A percentile compares a stretch with the other conserved stretches of the same genome.
Evolutionary conservation across 2,329 filamentous ascomycete genomes (phyloP).

Genomic region (Sphaerostilbella broomeana): DNA sequence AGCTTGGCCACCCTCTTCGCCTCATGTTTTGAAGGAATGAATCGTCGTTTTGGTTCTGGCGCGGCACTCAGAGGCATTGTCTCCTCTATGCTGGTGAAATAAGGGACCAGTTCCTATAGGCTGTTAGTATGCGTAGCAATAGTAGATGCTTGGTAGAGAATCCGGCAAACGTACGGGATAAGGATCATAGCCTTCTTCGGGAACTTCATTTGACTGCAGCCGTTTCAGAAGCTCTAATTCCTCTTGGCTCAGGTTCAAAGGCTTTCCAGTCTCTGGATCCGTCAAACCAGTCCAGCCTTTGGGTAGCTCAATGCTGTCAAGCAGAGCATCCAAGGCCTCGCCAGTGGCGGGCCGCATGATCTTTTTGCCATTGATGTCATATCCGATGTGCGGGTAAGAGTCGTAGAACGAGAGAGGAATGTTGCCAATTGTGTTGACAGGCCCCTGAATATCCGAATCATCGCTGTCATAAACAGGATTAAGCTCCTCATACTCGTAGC

Average conservation of each 20-base stretch:
- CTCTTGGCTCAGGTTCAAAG: constrained; percentile 76
- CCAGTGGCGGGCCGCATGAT: constrained; percentile 94
- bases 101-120: constrained; percentile 72
- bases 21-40: constrained; percentile 94
- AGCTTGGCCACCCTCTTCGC: constrained; percentile 95
- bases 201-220: constrained; percentile 81
- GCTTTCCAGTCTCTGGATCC: constrained; percentile 89
- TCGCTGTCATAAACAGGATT: constrained; percentile 95
- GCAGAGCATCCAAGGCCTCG: constrained; percentile 82
- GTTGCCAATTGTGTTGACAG: constrained; percentile 86
- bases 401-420: constrained; percentile 96
- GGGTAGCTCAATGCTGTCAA: constrained; percentile 94
- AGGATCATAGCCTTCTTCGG: constrained; percentile 83
- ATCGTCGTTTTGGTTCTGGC: constrained; percentile 91
- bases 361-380: constrained; percentile 97
- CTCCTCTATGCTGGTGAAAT: constrained; percentile 85
- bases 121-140: too few species aligned
- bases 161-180: constrained; percentile 59
- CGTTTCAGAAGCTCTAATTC: constrained; percentile 84
- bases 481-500: constrained; percentile 91
- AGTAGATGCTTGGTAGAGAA: too few species aligned
- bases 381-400: constrained; percentile 95
- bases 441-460: constrained; percentile 74
- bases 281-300: constrained; percentile 97
- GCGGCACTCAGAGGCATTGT: constrained; percentile 92